Evolutionary conservation across 768 basidiomycete species (phyloP).

Genomic region (Mycena vulgaris): DNA sequence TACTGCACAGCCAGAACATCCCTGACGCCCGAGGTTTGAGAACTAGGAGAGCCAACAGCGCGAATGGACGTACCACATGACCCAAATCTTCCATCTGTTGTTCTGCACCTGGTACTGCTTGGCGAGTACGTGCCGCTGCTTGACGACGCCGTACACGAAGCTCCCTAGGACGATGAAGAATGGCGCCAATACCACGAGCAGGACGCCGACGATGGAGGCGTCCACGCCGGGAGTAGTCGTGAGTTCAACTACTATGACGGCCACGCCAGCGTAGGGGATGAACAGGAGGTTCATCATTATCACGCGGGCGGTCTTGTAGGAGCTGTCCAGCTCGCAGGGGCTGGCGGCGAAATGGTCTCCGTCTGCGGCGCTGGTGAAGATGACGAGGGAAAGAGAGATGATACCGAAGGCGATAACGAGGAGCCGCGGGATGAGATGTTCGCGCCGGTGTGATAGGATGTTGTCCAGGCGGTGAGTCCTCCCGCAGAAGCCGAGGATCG

Average conservation of each 20-base stretch:
- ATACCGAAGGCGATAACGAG: slow-evolving; percentile 4
- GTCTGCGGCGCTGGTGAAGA: slow-evolving; percentile 4
- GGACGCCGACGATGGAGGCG: neutral
- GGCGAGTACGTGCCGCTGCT: neutral
- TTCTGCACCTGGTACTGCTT: neutral
- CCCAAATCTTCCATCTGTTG: slow-evolving; percentile 27
- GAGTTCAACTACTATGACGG: neutral
- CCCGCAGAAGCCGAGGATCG: slow-evolving; percentile 21
- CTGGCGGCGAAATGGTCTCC: neutral
- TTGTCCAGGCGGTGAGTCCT: neutral
- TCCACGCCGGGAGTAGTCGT: too few relatives aligned
- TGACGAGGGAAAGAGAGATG: neutral
- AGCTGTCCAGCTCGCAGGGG: neutral
- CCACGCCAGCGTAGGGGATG: slow-evolving; percentile 11
- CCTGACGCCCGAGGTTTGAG: too few relatives aligned
- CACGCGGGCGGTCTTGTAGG: neutral
- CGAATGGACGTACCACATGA: slow-evolving; percentile 1
- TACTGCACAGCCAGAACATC: slow-evolving; percentile 17
- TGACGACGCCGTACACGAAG: neutral
- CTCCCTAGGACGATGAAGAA: neutral
- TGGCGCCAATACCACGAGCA: neutral
- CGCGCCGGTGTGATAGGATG: slow-evolving; percentile 9
- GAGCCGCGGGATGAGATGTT: slow-evolving; percentile 18
- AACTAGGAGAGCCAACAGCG: neutral
- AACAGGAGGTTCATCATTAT: slow-evolving; percentile 5